phyloP scores from a whole-genome alignment of 805 yeast genomes.

The Candida tibetensis region DNA sequence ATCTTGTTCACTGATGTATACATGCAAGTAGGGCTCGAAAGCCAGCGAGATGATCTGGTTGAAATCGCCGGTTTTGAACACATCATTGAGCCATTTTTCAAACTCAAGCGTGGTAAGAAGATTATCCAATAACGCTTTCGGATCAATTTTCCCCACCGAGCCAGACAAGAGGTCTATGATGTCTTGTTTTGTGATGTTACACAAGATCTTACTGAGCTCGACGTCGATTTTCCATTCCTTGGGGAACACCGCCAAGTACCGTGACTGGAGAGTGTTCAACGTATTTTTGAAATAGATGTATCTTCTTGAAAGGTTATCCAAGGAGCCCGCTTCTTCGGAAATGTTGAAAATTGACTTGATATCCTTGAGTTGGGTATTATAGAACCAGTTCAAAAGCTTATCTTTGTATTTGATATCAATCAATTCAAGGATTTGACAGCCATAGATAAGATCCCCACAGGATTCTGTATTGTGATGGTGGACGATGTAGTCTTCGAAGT shows the following conservation, averaged over 20 bases:
- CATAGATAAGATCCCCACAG: conserved; percentile 44
- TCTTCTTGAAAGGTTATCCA: conserved; percentile 81
- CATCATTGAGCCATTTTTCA: conserved; percentile 68
- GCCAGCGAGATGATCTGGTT: conserved; percentile 52
- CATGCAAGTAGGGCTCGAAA: conserved; percentile 79
- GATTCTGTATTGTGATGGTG: conserved; percentile 21
- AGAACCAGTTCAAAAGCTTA: conserved; percentile 70
- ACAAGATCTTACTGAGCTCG: conserved; percentile 59
- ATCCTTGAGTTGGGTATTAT: conserved; percentile 67
- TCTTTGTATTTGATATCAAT: conserved; percentile 53
- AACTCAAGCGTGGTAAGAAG: conserved; percentile 79
- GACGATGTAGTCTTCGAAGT: conserved; percentile 53
- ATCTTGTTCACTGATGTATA: conserved; percentile 89
- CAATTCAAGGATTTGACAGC: conserved; percentile 71
- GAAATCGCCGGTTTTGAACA: conserved; percentile 49
- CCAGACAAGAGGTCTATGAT: conserved; percentile 51
- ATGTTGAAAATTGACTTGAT: conserved; percentile 70
- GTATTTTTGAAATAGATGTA: conserved; percentile 72
- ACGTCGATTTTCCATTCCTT: conserved; percentile 66
- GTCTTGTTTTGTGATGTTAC: conserved; percentile 67
- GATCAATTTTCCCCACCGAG: conserved; percentile 43
- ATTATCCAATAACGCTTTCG: conserved; percentile 64
- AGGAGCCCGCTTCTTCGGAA: conserved; percentile 89
- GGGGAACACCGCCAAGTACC: conserved; percentile 59
- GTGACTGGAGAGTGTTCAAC: conserved; percentile 54